These are phyloP conservation scores for Lineolata rhizophorae DNA, from an alignment of 495 filamentous ascomycete species.

Conservation along the genomic window DNA sequence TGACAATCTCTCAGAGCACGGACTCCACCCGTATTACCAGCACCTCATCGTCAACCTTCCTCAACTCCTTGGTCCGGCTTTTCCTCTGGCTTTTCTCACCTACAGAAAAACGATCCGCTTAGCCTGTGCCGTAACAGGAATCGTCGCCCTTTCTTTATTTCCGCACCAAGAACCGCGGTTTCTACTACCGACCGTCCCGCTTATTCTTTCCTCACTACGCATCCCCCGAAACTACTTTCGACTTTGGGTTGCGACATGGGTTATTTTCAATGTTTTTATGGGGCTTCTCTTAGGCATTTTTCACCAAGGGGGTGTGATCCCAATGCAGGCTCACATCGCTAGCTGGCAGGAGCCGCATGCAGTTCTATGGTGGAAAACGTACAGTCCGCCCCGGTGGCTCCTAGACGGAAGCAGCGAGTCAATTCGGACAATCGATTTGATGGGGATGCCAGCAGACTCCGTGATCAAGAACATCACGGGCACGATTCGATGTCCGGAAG, in stretches of 20 bases:
- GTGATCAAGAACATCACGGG: conserved; percentile 36
- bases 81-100: conserved; percentile 38
- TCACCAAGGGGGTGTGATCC: conserved; percentile 84
- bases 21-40: conserved; percentile 79
- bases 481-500: conserved; percentile 30
- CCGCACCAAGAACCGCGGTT: conserved; percentile 93
- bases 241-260: conserved; percentile 47
- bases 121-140: conserved; percentile 62
- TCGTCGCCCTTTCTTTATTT: conserved; percentile 57
- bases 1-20: conserved; percentile 68
- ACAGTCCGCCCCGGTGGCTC: conserved; percentile 82
- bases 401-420: conserved; percentile 48
- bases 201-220: conserved; percentile 66
- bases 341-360: conserved; percentile 28
- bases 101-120: conserved; percentile 20
- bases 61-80: conserved; percentile 75
- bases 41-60: conserved; percentile 72
- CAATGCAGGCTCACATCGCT: conserved; percentile 37
- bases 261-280: conserved; percentile 58
- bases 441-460: conserved; percentile 44
- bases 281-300: conserved; percentile 78
- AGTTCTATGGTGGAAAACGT: conserved; percentile 95
- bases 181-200: conserved; percentile 65
- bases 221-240: conserved; percentile 32
- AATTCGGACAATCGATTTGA: conserved; percentile 54